phyloP scores from a whole-genome alignment of 2,329 filamentous ascomycete genomes.

The Colletotrichum somersetense region DNA sequence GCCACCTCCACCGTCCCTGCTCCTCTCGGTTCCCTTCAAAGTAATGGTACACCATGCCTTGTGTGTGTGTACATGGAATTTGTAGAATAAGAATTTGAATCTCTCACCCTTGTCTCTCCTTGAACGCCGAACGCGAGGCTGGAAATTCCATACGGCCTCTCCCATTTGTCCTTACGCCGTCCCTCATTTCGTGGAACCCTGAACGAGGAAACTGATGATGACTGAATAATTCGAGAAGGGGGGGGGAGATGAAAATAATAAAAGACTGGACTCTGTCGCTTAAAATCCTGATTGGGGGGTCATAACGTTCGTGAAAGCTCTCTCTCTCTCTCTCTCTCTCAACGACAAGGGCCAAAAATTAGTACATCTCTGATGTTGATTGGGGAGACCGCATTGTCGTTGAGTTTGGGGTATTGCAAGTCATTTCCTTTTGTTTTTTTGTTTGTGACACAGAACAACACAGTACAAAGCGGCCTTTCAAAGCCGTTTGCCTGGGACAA shows the following conservation, averaged over 20 bases:
- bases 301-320: slow-evolving; percentile 39
- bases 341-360: background rate
- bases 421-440: background rate
- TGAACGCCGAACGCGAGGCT: slow-evolving; percentile 31
- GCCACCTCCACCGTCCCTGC: background rate
- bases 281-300: slow-evolving; percentile 30
- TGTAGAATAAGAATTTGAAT: slow-evolving; percentile 23
- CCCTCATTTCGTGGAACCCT: slow-evolving; percentile 32
- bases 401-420: slow-evolving; percentile 11
- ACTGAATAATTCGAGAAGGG: background rate
- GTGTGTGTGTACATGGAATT: slow-evolving; percentile 18
- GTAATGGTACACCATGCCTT: slow-evolving; percentile 29
- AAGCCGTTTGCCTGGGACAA: slow-evolving; percentile 90
- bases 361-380: slow-evolving; percentile 6
- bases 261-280: slow-evolving; percentile 27
- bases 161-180: slow-evolving; percentile 31
- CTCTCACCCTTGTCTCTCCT: slow-evolving; percentile 13
- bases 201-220: slow-evolving; percentile 30
- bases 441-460: slow-evolving; percentile 15
- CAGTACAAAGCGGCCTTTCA: slow-evolving; percentile 53
- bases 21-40: background rate
- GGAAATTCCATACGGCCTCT: slow-evolving; percentile 14
- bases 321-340: background rate
- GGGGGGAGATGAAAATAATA: too few species aligned
- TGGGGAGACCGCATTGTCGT: slow-evolving; percentile 4